Percentiles rank a stretch among this genome's conserved stretches.
phyloP scores from a whole-genome alignment of 805 yeast species.

The Candida takata region DNA sequence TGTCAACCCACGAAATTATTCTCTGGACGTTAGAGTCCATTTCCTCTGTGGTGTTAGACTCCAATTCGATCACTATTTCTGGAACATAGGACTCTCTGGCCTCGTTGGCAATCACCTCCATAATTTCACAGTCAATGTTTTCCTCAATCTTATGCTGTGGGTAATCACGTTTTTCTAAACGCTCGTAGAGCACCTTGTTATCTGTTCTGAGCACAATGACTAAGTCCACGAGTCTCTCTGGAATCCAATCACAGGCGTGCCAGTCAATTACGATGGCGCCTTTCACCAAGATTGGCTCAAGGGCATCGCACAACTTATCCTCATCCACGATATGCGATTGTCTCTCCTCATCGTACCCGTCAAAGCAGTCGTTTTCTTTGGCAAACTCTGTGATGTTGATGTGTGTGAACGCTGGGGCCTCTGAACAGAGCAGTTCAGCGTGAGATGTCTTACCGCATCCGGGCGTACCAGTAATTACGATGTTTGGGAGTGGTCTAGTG shows the following conservation, averaged over 20 bases:
- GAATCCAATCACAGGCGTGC: constrained; percentile 96
- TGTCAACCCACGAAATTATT: constrained; percentile 62
- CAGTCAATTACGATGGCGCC: constrained; percentile 95
- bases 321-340: constrained; percentile 90
- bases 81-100: constrained; percentile 78
- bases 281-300: constrained; percentile 68
- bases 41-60: constrained; percentile 65
- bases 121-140: constrained; percentile 92
- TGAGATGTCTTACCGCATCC: constrained; percentile 85
- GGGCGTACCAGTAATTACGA: constrained; percentile 93
- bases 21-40: constrained; percentile 80
- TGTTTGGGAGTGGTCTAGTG: constrained; percentile 45
- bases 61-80: constrained; percentile 75
- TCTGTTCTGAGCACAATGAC: constrained; percentile 85
- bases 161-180: constrained; percentile 72
- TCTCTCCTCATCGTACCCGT: constrained; percentile 79
- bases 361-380: constrained; percentile 65
- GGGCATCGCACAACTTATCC: constrained; percentile 72
- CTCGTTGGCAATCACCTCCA: constrained; percentile 85
- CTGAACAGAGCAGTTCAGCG: constrained; percentile 48
- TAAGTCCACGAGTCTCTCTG: constrained; percentile 85
- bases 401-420: constrained; percentile 38
- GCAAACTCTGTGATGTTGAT: constrained; percentile 78
- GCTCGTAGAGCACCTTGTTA: constrained; percentile 62
- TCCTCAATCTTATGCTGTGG: constrained; percentile 79